phyloP scores from a whole-genome alignment of 148 eudicot genomes.

The Vaccinium darrowii region DNA sequence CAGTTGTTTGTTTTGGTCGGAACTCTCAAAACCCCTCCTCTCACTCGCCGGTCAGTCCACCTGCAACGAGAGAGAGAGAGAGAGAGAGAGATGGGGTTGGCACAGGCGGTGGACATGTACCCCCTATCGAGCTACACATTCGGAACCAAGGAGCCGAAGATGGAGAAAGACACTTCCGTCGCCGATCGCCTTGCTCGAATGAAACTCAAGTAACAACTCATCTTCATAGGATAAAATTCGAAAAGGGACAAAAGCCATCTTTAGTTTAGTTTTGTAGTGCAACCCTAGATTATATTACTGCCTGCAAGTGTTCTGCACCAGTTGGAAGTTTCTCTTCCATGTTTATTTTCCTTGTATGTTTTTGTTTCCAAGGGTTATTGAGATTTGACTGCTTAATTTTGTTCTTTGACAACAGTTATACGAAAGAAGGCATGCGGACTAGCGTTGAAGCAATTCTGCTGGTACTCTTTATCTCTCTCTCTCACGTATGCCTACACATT shows the following conservation, averaged over 20 bases:
- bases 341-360: not conserved
- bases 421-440: constrained; percentile 96
- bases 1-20: no score
- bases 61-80: not conserved
- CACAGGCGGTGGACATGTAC: constrained; percentile 56
- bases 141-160: constrained; percentile 85
- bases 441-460: constrained; percentile 90
- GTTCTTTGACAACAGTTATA: constrained; percentile 44
- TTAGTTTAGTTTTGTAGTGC: not conserved
- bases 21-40: no score
- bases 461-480: constrained; percentile 32
- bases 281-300: constrained; percentile 5
- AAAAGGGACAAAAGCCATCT: not conserved
- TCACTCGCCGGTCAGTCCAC: not conserved
- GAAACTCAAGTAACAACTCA: constrained; percentile 66
- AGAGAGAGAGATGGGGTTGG: constrained; percentile 36
- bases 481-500: not conserved
- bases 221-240: not conserved
- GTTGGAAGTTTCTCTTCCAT: not conserved
- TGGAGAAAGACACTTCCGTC: constrained; percentile 95
- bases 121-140: constrained; percentile 85
- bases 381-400: not conserved
- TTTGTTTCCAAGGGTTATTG: not conserved
- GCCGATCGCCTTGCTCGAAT: constrained; percentile 97
- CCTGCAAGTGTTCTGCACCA: not conserved